Evolutionary conservation across 2,329 filamentous ascomycete species (phyloP), one percentile per base, ranked within the genome.

Genomic region (Cercospora sp.): DNA sequence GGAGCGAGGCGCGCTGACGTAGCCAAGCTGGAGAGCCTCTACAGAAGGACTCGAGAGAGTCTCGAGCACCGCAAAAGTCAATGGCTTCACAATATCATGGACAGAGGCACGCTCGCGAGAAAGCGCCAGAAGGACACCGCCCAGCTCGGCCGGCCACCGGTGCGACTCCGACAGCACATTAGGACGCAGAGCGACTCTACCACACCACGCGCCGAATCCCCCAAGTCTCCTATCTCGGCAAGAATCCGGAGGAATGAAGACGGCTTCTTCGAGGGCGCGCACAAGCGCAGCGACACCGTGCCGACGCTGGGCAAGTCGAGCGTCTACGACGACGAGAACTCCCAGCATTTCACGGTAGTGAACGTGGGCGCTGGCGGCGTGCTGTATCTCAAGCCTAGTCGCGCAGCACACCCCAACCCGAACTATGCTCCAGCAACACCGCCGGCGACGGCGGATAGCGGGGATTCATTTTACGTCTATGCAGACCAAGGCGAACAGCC

Each of bases 301-400:
- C 71, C 65, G 18, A 71, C 64, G 24, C 49, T 67, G n/a, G 65
- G 68, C 66, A 72, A 66, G 66, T 69, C 68, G 69, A 72, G 61
- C 61, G 62, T 70, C 26, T 71, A 74, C 51, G 74, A 74, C 26
- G 70, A 73, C 18, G 62, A 69, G 10, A 71, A 63, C 53, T 68
- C 75, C 24, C 77, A 80, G 66, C 79, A 81, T 66, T 84, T 83
- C 74, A 83, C 82, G 3, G 82, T 84, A 30, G 80, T 79, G 32
- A 84, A 84, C 73, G 80, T 84, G 61, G 78, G 78, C 18, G 80
- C 82, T 73, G 80, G 82, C 76, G 82, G 82, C 68, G 80, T 81
- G 63, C 80, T 84, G 63, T 84, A 84, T 72, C 26, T 64, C 13
- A 81, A 82, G 77, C 83, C 80, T 55, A 75, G 70, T 71, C 75